phyloP scores from a whole-genome alignment of 2,329 filamentous ascomycete genomes.

The Incumbomyces lentus region DNA sequence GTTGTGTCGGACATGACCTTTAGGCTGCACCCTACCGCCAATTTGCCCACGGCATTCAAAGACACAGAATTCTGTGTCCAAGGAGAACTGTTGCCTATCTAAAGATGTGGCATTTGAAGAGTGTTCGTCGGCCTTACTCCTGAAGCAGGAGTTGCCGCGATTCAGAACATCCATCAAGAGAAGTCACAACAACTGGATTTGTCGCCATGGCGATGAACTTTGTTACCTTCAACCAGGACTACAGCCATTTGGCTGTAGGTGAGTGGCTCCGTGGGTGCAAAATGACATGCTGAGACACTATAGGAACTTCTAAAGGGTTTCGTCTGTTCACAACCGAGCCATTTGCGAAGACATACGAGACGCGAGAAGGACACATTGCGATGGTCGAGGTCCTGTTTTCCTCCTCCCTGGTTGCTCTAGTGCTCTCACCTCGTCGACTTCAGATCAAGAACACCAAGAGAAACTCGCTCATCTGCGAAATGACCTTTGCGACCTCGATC shows the following conservation, averaged over 20 bases:
- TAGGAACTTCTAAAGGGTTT: constrained; percentile 86
- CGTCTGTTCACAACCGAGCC: constrained; percentile 95
- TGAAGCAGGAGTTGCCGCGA: no score
- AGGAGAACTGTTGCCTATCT: no score
- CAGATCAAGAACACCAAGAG: constrained; percentile 94
- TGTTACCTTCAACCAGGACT: constrained; percentile 98
- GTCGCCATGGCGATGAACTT: constrained; percentile 75
- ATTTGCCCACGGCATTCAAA: constrained; percentile 21
- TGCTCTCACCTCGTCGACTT: constrained; percentile 80
- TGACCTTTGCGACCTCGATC: constrained; percentile 95
- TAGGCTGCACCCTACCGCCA: no score
- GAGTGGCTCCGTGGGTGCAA: constrained; percentile 28
- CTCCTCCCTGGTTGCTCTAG: constrained; percentile 87
- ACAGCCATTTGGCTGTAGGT: constrained; percentile 93
- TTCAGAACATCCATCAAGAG: no score
- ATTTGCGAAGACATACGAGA: constrained; percentile 89
- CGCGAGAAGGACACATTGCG: constrained; percentile 86
- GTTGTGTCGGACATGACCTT: no score
- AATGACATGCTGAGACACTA: constrained; percentile 15
- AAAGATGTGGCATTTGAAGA: no score
- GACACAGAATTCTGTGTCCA: no score
- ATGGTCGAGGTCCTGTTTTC: constrained; percentile 99
- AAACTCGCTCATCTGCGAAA: constrained; percentile 86
- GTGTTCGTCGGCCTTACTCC: no score
- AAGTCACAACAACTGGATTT: no score